Conservation (phyloP, 257 asterid genomes). For the Nyctanthes arbortristis region DNA sequence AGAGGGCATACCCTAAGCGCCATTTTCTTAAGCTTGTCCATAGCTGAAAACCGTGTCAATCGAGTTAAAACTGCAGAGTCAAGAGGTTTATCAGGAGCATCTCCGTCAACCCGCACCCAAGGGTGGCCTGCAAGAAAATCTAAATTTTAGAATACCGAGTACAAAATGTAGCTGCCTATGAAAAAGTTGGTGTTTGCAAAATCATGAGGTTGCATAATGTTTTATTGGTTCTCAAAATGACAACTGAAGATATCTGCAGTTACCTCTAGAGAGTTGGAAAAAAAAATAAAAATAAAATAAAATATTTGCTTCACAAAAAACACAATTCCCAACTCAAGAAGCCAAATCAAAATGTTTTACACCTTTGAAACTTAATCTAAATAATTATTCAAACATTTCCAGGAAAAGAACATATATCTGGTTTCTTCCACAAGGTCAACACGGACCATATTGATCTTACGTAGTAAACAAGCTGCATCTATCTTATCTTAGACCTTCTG, state of each 20-base stretch:
- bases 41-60: conserved; percentile 39
- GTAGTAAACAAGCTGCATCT: neutral
- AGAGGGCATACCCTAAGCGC: conserved; percentile 37
- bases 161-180: neutral
- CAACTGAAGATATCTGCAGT: neutral
- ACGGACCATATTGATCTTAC: neutral
- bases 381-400: no score
- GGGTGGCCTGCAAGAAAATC: conserved; percentile 63
- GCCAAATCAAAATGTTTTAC: neutral
- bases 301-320: no score
- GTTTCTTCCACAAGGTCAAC: neutral
- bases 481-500: neutral
- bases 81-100: conserved; percentile 81
- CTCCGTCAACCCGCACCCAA: conserved; percentile 74
- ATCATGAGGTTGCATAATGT: neutral
- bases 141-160: neutral
- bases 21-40: conserved; percentile 49
- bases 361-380: neutral
- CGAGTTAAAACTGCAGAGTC: conserved; percentile 77
- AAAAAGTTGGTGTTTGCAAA: neutral
- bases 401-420: neutral
- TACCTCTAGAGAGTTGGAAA: neutral
- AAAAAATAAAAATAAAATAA: neutral
- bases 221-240: neutral
- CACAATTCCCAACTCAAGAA: neutral